phyloP scores from a whole-genome alignment of 805 yeast genomes.

The Scheffersomyces lignosus region DNA sequence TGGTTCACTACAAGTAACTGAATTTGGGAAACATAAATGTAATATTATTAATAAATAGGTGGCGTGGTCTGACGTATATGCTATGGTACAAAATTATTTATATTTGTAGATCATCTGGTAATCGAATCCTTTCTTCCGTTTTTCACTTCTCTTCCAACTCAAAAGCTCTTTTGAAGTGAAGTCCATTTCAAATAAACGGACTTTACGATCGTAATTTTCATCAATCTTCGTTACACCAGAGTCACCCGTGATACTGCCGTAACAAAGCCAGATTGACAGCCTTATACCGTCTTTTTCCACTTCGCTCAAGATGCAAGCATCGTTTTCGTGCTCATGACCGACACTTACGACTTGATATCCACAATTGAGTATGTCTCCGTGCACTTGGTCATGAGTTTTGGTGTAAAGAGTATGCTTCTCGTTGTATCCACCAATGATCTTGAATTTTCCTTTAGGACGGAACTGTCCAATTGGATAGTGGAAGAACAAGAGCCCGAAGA shows the following conservation, averaged over 20 bases:
- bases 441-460: constrained; percentile 39
- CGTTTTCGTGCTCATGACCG: constrained; percentile 47
- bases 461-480: constrained; percentile 45
- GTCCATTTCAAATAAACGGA: constrained; percentile 36
- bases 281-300: constrained; percentile 9
- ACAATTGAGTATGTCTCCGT: constrained; percentile 33
- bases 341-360: constrained; percentile 40
- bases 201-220: constrained; percentile 27
- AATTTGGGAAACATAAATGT: too few relatives aligned
- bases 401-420: constrained; percentile 36
- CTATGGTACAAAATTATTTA: too few relatives aligned
- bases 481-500: constrained; percentile 34
- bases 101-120: constrained; percentile 18
- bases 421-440: constrained; percentile 38
- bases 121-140: constrained; percentile 23
- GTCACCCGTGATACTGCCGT: constrained; percentile 38
- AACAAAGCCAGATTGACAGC: constrained; percentile 36
- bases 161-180: constrained; percentile 24
- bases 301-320: constrained; percentile 36
- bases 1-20: too few relatives aligned
- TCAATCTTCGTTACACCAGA: constrained; percentile 29
- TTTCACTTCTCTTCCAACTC: constrained; percentile 40
- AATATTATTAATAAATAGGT: too few relatives aligned
- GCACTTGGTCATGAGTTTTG: constrained; percentile 26
- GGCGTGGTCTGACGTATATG: too few relatives aligned